Evolutionary conservation across 2,329 filamentous ascomycete species (phyloP).

Genomic region (Cordyceps farinosa): DNA sequence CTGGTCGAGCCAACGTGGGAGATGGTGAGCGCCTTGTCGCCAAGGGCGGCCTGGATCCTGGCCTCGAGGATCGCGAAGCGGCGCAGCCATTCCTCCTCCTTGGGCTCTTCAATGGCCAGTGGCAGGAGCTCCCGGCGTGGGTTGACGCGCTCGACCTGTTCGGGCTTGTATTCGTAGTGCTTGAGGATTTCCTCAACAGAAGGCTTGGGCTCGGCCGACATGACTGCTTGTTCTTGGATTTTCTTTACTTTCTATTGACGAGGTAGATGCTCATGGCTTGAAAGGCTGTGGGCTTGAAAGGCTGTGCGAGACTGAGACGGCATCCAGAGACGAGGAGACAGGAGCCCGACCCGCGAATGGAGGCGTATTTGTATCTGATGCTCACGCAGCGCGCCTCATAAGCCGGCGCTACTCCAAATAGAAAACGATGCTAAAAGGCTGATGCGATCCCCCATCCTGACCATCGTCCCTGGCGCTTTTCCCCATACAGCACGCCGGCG

Average conservation of each 20-base stretch:
- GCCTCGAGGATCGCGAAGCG: conserved; percentile 26
- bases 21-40: conserved; percentile 30
- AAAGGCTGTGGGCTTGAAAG: no score
- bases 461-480: background rate
- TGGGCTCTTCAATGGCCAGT: conserved; percentile 16
- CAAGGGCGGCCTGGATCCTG: conserved; percentile 29
- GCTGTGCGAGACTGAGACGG: background rate
- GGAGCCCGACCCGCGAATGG: background rate
- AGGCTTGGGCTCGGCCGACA: background rate
- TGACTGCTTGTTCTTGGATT: background rate
- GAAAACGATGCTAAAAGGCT: background rate
- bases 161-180: conserved; percentile 14
- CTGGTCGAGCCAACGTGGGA: conserved; percentile 45
- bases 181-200: conserved; percentile 6
- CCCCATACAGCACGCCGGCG: conserved; percentile 12
- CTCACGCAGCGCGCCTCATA: background rate
- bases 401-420: background rate
- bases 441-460: background rate
- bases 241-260: background rate
- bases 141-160: conserved; percentile 16
- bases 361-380: background rate
- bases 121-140: conserved; percentile 12
- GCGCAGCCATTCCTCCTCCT: conserved; percentile 7
- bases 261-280: background rate
- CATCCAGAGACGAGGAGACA: background rate